A percentile compares a stretch with the other conserved stretches of the same genome.
Conservation (phyloP, 106 monocot species). For the Platanthera zijinensis region DNA sequence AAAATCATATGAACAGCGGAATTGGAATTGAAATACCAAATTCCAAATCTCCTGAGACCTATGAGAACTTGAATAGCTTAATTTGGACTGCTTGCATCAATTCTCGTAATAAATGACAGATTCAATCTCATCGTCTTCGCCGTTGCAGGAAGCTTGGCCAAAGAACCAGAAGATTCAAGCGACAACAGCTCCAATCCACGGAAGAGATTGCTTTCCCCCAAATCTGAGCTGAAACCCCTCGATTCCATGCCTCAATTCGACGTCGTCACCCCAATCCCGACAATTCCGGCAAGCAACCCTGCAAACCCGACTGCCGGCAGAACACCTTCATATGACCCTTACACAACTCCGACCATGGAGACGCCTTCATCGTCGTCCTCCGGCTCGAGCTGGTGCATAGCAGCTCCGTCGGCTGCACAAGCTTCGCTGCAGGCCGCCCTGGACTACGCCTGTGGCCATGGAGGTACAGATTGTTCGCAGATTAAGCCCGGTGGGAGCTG, state of each 20-base stretch:
- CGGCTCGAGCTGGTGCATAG: constrained; percentile 70
- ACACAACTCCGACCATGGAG: constrained; percentile 12
- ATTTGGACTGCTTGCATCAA: too few relatives aligned
- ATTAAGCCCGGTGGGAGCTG: constrained; percentile 74
- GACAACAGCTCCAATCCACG: neutral
- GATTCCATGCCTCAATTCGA: constrained; percentile 15
- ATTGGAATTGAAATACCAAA: too few relatives aligned
- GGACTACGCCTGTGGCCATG: constrained; percentile 78
- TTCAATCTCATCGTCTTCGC: neutral
- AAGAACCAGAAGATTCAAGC: constrained; percentile 1
- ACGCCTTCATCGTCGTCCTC: constrained; percentile 17
- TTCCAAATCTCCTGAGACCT: too few relatives aligned
- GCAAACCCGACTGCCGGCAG: constrained; percentile 15
- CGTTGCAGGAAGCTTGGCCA: neutral
- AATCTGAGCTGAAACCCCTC: neutral
- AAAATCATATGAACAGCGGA: too few relatives aligned
- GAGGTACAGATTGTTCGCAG: constrained; percentile 67
- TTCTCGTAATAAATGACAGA: too few relatives aligned
- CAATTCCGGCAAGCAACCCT: constrained; percentile 42
- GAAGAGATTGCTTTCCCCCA: neutral
- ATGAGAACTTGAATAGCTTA: too few relatives aligned
- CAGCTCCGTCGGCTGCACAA: constrained; percentile 49
- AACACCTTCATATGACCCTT: constrained; percentile 17
- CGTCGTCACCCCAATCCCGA: constrained; percentile 34
- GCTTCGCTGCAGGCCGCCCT: constrained; percentile 71